Base-by-base conservation (phyloP, 257 asterid species). In the Solanum appendiculatum region DNA sequence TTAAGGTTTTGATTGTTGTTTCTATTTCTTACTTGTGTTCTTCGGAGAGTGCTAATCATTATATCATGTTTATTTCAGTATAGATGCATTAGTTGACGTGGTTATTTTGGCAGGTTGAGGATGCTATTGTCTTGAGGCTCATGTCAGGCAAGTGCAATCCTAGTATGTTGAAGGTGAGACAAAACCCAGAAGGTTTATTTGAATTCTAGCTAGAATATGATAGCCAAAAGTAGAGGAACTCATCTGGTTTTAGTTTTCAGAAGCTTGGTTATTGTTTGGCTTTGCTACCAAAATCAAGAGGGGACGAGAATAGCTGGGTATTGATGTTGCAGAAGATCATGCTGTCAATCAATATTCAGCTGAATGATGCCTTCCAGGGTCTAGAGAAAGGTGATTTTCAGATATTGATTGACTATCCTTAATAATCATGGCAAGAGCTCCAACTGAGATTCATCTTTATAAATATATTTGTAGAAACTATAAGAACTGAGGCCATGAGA, bases 261-360 rank as follows among this genome's bases (percentile, higher is more conserved):
- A 97, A 93, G 91, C 96, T 97, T 68, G 92, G 93, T 85, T 83
- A 87, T 89, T 92, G 92, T 85, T 91, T 97, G 90, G 93, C 95
- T 40, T 89, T 92, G 91, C 99, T 95, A 89, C 98, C 98, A 88
- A 96, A 93, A 92, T 88, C 98, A 73, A 95, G 87, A 91, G 98
- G 98, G 85, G 98, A 94, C 75, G 98, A 90, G 88, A 96, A 89
- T 44, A 93, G 98, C 93, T 95, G 99, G 99, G 90, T 89, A 34
- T 56, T 91, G 69, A 91, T 96, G 96, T 92, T 95, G 96, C 93
- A 90, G 75, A 95, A 93, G 88, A 90, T 97, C 86, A 85, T 97
- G 93, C 83, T 94, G 27, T 92, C 88, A 44, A 85, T 96, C 84
- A 92, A 94, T 91, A 89, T 77, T 91, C 97, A 91, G 88, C 90